phyloP scores from a whole-genome alignment of 1,284 basidiomycete genomes.

The Psilocybe mexicana region DNA sequence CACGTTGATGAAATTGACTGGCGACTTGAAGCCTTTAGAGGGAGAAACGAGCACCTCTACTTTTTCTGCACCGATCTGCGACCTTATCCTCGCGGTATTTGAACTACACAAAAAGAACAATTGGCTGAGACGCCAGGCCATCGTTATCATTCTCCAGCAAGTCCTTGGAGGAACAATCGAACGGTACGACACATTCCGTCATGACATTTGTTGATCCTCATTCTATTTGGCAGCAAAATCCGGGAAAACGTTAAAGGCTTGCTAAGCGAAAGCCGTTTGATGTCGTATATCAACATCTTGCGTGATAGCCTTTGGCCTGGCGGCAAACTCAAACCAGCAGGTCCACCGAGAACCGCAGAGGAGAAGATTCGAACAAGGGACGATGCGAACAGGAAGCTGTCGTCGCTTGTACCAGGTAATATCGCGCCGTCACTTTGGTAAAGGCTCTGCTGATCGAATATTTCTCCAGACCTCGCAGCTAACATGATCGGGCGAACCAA shows the following conservation, averaged over 20 bases:
- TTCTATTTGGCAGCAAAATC: conserved; percentile 68
- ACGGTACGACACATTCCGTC: conserved; percentile 49
- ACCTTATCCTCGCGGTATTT: conserved; percentile 89
- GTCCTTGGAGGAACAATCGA: conserved; percentile 95
- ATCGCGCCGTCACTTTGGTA: background rate
- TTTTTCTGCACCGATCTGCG: conserved; percentile 93
- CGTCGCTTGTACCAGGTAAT: conserved; percentile 85
- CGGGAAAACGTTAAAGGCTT: conserved; percentile 72
- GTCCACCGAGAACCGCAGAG: conserved; percentile 69
- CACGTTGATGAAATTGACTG: conserved; percentile 65
- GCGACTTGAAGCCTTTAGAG: conserved; percentile 76
- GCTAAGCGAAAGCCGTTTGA: conserved; percentile 67
- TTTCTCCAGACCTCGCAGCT: conserved; percentile 77
- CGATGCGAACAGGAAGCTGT: conserved; percentile 86
- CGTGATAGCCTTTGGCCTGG: conserved; percentile 82
- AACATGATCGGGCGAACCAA: conserved; percentile 97
- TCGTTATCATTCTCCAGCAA: conserved; percentile 95
- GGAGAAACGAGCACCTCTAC: conserved; percentile 84
- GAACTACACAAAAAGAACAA: conserved; percentile 95
- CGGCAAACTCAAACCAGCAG: conserved; percentile 67
- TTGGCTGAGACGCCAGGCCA: conserved; percentile 95
- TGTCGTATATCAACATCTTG: conserved; percentile 66
- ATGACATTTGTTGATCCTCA: background rate
- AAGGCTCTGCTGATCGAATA: background rate
- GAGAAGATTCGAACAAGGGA: conserved; percentile 81